These are phyloP conservation scores for Populus simonii DNA, from an alignment of 345 rosid genomes.

Conservation along the genomic window DNA sequence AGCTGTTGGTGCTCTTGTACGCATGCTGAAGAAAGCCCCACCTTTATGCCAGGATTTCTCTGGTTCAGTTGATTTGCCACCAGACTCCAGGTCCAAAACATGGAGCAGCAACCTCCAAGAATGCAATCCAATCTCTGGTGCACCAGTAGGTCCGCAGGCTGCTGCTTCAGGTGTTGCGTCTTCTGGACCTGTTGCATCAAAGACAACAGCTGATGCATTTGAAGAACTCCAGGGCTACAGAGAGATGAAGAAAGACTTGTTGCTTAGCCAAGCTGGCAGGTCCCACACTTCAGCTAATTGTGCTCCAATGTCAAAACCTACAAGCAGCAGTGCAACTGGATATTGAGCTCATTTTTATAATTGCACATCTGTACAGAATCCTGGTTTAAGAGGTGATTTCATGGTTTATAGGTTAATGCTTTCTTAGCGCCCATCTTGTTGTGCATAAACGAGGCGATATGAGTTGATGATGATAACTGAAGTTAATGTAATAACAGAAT, in stretches of 20 bases:
- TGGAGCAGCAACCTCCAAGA: constrained; percentile 28
- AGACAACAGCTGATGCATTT: constrained; percentile 84
- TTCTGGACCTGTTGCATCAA: constrained; percentile 45
- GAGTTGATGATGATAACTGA: not conserved
- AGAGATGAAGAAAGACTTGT: constrained; percentile 49
- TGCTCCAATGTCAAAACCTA: constrained; percentile 17
- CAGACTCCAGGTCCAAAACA: constrained; percentile 31
- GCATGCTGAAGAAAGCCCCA: constrained; percentile 80
- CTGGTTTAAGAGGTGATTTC: constrained; percentile 20
- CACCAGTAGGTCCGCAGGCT: constrained; percentile 25
- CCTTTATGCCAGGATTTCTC: constrained; percentile 66
- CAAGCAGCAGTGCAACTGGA: constrained; percentile 17
- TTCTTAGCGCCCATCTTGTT: constrained; percentile 1
- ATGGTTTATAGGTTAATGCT: constrained; percentile 10
- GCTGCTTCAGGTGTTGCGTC: constrained; percentile 42
- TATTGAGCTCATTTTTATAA: constrained; percentile 7
- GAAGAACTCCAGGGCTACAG: constrained; percentile 76
- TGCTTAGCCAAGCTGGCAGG: constrained; percentile 50
- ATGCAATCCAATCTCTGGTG: constrained; percentile 17
- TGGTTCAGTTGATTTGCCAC: constrained; percentile 27
- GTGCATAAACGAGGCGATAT: constrained; percentile 13
- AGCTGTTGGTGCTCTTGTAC: constrained; percentile 83
- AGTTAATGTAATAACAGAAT: not conserved
- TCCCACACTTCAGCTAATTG: constrained; percentile 20
- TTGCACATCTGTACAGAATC: constrained; percentile 29